phyloP scores from a whole-genome alignment of 306 rosid species.

The Rosa multiflora region DNA sequence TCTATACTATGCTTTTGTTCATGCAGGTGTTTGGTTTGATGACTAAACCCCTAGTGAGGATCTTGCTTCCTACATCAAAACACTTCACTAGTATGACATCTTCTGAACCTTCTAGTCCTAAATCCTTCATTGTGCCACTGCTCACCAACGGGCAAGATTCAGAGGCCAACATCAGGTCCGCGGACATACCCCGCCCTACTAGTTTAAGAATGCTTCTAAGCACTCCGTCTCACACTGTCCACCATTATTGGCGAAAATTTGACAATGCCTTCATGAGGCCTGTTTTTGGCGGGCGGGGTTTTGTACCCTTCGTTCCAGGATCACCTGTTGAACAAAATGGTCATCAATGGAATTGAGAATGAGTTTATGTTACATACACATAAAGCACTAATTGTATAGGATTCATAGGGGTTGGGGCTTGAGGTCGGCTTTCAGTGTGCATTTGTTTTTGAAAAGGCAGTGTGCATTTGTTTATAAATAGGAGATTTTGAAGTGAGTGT shows the following conservation, averaged over 20 bases:
- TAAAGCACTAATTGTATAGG: slow-evolving; percentile 22
- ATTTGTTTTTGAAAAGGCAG: slow-evolving; percentile 23
- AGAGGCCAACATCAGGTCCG: slow-evolving; percentile 29
- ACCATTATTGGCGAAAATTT: slow-evolving; percentile 86
- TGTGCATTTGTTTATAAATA: slow-evolving; percentile 41
- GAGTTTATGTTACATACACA: background rate
- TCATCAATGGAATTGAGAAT: slow-evolving; percentile 44
- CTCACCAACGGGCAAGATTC: slow-evolving; percentile 46
- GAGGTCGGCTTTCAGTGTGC: slow-evolving; percentile 41
- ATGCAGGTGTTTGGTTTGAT: slow-evolving; percentile 91
- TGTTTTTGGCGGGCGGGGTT: slow-evolving; percentile 89
- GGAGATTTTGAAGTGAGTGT: slow-evolving; percentile 23
- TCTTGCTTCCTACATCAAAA: slow-evolving; percentile 72
- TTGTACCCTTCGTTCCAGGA: slow-evolving; percentile 79
- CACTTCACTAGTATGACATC: slow-evolving; percentile 36
- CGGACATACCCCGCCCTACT: slow-evolving; percentile 35
- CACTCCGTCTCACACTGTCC: slow-evolving; percentile 60
- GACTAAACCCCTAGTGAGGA: slow-evolving; percentile 86
- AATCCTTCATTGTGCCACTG: slow-evolving; percentile 63
- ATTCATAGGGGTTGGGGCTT: slow-evolving; percentile 24
- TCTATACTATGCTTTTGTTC: background rate
- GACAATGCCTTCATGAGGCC: slow-evolving; percentile 92
- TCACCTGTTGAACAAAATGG: slow-evolving; percentile 64
- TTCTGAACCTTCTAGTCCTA: slow-evolving; percentile 68
- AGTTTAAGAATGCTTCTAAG: slow-evolving; percentile 59